Base-by-base conservation (phyloP, 768 basidiomycete genomes). In the Leccinum boreale region DNA sequence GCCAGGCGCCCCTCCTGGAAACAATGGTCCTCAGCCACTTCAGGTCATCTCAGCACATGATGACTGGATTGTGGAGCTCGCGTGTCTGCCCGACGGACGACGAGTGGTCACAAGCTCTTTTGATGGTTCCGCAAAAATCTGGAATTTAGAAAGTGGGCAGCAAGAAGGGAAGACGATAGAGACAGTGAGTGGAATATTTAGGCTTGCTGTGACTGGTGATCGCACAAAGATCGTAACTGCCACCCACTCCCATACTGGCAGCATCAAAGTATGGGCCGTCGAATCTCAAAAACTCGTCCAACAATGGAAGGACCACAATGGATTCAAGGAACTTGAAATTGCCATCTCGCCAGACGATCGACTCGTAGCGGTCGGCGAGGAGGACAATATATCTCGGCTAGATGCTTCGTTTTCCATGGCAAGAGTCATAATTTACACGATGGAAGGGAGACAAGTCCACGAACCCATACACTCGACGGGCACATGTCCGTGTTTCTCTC, bases 61-160 rank as follows among this genome's bases (percentile, higher is more conserved):
- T 11, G 11, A 29, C 8, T 2, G 0, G 23, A 39, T 55, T n/a
- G 1, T 2, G 26, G 21, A 1, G 5, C 9, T 62, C 5, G 24
- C n/a, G 17, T 62, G n/a, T 36, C 39, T 63, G 24, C 61, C 52
- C 9, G 57, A 48, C 3, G 58, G 60, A 24, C 44, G 12, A 28
- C 60, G 42, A 2, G 42, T 62, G 17, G 57, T 52, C 11, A 55
- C 53, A 11, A 19, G 52, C 24, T 64, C 24, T 4, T 0, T 23
- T 21, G 52, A 54, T 5, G 26, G 47, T 9, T 19, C 2, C 6
- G 4, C 39, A 1, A 36, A 11, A 7, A 5, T 58, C 15, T 63
- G 56, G 58, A 26, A 58, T 44, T 17, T 60, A 15, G 56, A 55
- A 35, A 53, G 10, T 19, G 62, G 62, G 3, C 8, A 36, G n/a